phyloP scores from a whole-genome alignment of 768 basidiomycete genomes.

The Tylopilus cervinicoccineus region DNA sequence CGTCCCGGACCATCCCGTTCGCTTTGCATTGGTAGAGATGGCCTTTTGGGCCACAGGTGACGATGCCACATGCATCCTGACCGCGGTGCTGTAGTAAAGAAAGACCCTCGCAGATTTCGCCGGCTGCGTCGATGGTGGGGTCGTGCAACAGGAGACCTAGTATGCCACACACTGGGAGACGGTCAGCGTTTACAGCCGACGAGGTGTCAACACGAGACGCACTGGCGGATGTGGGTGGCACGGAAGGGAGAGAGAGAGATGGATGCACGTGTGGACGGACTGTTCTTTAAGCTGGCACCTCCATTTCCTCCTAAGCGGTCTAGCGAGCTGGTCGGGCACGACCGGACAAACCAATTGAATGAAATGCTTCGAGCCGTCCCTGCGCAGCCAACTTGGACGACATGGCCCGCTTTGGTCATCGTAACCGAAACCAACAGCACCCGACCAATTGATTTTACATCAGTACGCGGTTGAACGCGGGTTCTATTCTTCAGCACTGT shows the following conservation, averaged over 20 bases:
- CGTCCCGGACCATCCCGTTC: conserved; percentile 98
- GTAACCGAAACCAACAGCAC: background rate
- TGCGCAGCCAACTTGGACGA: too few relatives aligned
- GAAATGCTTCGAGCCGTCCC: too few relatives aligned
- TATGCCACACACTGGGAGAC: conserved; percentile 78
- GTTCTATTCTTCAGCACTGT: conserved; percentile 45
- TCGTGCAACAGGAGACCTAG: conserved; percentile 85
- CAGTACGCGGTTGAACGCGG: conserved; percentile 73
- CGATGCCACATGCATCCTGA: conserved; percentile 96
- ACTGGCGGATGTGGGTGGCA: conserved; percentile 21
- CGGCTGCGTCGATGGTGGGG: conserved; percentile 65
- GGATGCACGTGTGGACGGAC: conserved; percentile 3
- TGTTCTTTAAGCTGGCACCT: conserved; percentile 1
- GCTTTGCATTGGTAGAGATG: conserved; percentile 98
- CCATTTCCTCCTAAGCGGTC: background rate
- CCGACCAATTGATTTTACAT: background rate
- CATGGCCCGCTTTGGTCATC: too few relatives aligned
- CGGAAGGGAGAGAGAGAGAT: background rate
- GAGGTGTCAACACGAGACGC: conserved; percentile 16
- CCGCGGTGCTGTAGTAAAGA: conserved; percentile 94
- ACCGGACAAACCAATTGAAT: background rate
- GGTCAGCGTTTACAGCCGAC: conserved; percentile 3
- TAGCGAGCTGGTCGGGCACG: background rate
- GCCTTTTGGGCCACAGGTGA: conserved; percentile 93
- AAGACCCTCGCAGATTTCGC: conserved; percentile 93